A percentile compares a stretch with the other conserved stretches of the same genome.
Evolutionary conservation across 2,329 filamentous ascomycete genomes (phyloP).

Genomic region (Fusarium bactridioides): DNA sequence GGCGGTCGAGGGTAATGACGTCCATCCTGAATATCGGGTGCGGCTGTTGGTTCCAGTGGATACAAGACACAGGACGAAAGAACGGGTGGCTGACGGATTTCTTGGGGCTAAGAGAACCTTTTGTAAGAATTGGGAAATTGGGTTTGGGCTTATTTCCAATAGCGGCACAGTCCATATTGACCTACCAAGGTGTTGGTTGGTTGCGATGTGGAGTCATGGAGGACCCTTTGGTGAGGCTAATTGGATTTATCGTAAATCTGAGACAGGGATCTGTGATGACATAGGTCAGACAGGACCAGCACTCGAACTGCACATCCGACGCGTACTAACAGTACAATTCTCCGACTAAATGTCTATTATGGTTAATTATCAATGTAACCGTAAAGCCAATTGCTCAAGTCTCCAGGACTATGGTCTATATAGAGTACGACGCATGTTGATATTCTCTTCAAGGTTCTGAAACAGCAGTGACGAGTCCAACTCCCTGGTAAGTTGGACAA

Average conservation of each 20-base stretch:
- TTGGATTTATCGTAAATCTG: not conserved
- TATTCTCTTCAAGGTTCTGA: not conserved
- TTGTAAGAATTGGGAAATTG: not conserved
- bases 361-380: not conserved
- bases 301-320: not conserved
- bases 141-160: not conserved
- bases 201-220: not conserved
- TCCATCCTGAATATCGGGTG: not conserved
- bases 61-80: not conserved
- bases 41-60: not conserved
- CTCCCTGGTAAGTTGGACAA: not conserved
- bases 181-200: not conserved
- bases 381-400: rapidly evolving
- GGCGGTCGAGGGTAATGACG: not conserved
- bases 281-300: not conserved
- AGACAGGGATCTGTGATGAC: not conserved
- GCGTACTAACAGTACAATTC: not conserved
- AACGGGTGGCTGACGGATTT: not conserved
- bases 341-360: not conserved
- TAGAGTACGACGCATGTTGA: not conserved
- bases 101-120: not conserved
- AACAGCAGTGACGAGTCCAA: not conserved
- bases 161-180: not conserved
- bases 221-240: not conserved
- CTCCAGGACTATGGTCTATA: not conserved